Evolutionary conservation across 176 grass and related monocot species (phyloP), one percentile per base, ranked within the genome.

Genomic region (Carex pumila): DNA sequence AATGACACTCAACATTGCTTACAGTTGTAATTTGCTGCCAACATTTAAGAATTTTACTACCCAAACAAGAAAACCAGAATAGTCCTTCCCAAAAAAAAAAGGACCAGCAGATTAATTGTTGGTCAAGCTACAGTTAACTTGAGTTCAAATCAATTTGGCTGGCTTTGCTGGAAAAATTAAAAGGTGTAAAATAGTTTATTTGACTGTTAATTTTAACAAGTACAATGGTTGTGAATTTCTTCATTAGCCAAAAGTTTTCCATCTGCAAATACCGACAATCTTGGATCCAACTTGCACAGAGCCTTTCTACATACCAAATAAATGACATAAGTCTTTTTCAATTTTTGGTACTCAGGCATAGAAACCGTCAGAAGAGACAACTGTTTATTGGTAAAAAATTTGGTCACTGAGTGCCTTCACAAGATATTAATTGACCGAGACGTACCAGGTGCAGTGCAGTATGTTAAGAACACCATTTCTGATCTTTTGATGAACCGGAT

Each of bases 291-390:
- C 39, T 74, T 57, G 6, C 57, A 29, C 75, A 85, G 80, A 34
- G 79, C 60, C 22, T 86, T 64, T 88, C 39, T 84, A 68, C 31
- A 72, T 12, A 19, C 37, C 37, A 60, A 60, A 19, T 77, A 53
- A 63, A 50, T 81, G 64, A 75, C 88, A 25, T 0, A 25, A 29
- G 73, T 76, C 64, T 52, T 58, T 88, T 54, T 87, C 52, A 59
- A 61, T 10, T 89, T 65, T 39, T 39, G 37, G 57, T 89, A 53
- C 45, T 59, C 76, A 98, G 95, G 95, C 85, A 98, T 98, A 83
- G 95, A 98, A 83, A 98, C 95, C 47, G 95, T 98, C 45, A 91
- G 95, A 95, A 95, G 95, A 86, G 95, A 98, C 85, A 98, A 98
- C 70, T 98, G 92, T 87, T 92, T 98, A 82, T 85, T 98, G 86